Evolutionary conservation across 495 filamentous ascomycete species (phyloP).

Genomic region (Podospora comata): DNA sequence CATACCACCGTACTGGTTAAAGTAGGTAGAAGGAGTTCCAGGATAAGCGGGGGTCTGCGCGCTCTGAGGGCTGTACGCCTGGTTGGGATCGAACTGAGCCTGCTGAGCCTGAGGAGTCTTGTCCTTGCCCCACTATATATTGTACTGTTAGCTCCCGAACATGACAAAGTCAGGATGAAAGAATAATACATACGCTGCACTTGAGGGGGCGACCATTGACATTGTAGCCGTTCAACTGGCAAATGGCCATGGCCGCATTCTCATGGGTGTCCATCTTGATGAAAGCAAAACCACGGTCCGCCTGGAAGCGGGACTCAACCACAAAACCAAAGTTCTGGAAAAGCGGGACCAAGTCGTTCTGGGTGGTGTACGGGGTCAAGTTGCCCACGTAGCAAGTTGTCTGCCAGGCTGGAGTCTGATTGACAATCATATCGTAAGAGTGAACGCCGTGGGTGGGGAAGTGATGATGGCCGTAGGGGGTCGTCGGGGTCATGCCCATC

Average conservation of each 20-base stretch:
- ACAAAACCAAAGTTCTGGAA: conserved; percentile 99
- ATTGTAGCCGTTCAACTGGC: conserved; percentile 93
- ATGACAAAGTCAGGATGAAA: conserved; percentile 5
- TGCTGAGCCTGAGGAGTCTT: conserved; percentile 78
- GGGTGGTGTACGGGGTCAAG: conserved; percentile 94
- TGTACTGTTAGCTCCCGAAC: conserved; percentile 29
- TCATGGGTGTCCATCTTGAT: conserved; percentile 99
- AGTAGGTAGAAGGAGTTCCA: conserved; percentile 76
- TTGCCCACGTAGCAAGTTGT: conserved; percentile 99
- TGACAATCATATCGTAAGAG: conserved; percentile 96
- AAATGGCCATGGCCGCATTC: conserved; percentile 98
- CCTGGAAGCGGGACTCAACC: conserved; percentile 94
- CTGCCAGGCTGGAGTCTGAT: conserved; percentile 98
- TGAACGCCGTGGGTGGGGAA: conserved; percentile 96
- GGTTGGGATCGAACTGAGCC: conserved; percentile 73
- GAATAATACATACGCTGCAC: conserved; percentile 69
- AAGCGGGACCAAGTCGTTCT: conserved; percentile 89
- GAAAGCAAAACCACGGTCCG: conserved; percentile 96
- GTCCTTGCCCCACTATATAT: conserved; percentile 91
- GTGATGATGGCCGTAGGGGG: conserved; percentile 93
- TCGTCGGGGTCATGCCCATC: conserved; percentile 98
- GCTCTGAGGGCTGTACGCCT: conserved; percentile 66
- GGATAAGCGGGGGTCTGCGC: conserved; percentile 57
- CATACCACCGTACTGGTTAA: conserved; percentile 84
- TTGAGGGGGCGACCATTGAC: conserved; percentile 97